phyloP scores from a whole-genome alignment of 345 rosid genomes.

The Dipteronia dyeriana region DNA sequence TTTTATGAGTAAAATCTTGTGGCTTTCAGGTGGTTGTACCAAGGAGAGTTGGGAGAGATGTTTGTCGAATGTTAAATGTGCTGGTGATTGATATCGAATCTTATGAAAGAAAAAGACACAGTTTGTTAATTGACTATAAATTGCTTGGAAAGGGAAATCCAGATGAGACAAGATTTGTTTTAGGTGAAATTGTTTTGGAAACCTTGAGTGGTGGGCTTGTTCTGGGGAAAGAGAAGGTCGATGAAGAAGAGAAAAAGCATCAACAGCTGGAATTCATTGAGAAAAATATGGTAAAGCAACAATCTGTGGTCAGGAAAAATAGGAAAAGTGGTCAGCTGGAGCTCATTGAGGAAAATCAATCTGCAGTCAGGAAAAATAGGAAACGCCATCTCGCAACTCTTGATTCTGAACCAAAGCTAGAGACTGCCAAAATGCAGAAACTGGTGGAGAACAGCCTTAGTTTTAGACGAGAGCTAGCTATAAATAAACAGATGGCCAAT shows the following conservation, averaged over 20 bases:
- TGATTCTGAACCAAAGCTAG: slow-evolving; percentile 21
- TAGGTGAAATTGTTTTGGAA: slow-evolving; percentile 76
- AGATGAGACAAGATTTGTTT: slow-evolving; percentile 60
- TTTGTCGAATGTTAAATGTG: slow-evolving; percentile 44
- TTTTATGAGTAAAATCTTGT: not conserved
- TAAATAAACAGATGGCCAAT: slow-evolving; percentile 6
- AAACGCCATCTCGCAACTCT: slow-evolving; percentile 1
- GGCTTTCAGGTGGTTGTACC: slow-evolving; percentile 60
- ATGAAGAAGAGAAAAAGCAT: slow-evolving; percentile 17
- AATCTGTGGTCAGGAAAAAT: slow-evolving; percentile 18
- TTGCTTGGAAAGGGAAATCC: slow-evolving; percentile 61
- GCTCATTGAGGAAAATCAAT: slow-evolving; percentile 14
- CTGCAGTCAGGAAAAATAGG: slow-evolving; percentile 21
- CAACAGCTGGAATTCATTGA: slow-evolving; percentile 9
- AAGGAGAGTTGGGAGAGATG: slow-evolving; percentile 40
- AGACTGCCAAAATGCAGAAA: slow-evolving; percentile 28
- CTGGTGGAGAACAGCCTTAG: not conserved
- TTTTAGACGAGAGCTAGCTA: not conserved
- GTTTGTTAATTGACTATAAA: slow-evolving; percentile 40
- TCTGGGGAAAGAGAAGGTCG: slow-evolving; percentile 16
- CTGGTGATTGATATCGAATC: slow-evolving; percentile 40
- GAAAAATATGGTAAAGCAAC: slow-evolving; percentile 20
- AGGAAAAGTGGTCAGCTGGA: slow-evolving; percentile 14
- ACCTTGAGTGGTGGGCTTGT: slow-evolving; percentile 50
- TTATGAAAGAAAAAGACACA: slow-evolving; percentile 33